Evolutionary conservation across 352 stramenopile species (phyloP).

Genomic region (Phytophthora syringae): DNA sequence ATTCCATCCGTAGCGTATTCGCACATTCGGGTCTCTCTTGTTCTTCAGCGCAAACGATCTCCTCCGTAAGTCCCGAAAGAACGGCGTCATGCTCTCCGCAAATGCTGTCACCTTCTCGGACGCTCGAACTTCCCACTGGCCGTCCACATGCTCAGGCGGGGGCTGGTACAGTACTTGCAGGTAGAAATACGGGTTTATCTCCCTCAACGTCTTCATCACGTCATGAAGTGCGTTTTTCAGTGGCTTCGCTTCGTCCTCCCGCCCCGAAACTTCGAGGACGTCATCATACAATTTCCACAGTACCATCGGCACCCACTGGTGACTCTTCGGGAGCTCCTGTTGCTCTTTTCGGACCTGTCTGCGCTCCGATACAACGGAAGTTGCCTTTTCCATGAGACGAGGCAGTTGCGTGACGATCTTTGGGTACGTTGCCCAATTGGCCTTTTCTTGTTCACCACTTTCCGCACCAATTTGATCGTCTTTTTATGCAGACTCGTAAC

Average conservation of each 20-base stretch:
- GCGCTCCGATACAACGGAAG: slow-evolving; percentile 11
- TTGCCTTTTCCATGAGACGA: slow-evolving; percentile 28
- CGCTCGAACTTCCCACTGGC: slow-evolving; percentile 25
- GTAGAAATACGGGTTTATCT: slow-evolving; percentile 48
- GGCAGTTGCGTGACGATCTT: slow-evolving; percentile 19
- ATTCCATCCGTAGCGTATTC: slow-evolving; percentile 35
- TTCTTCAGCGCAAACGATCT: slow-evolving; percentile 35
- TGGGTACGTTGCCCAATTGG: not conserved
- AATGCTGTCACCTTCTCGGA: slow-evolving; percentile 31
- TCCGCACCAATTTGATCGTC: slow-evolving; percentile 29
- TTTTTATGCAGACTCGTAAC: slow-evolving; percentile 12
- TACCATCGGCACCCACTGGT: slow-evolving; percentile 47
- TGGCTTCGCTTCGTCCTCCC: slow-evolving; percentile 12
- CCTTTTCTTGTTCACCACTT: slow-evolving; percentile 9
- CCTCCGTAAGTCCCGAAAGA: slow-evolving; percentile 30
- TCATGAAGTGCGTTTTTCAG: slow-evolving; percentile 39
- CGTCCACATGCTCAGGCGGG: slow-evolving; percentile 23
- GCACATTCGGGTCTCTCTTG: slow-evolving; percentile 8
- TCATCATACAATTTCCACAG: slow-evolving; percentile 46
- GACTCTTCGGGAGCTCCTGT: slow-evolving; percentile 25
- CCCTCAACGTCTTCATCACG: slow-evolving; percentile 35
- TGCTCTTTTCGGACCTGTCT: slow-evolving; percentile 16
- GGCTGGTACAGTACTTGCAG: slow-evolving; percentile 53
- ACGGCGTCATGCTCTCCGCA: slow-evolving; percentile 26
- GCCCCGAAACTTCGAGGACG: not conserved